A percentile compares a stretch with the other conserved stretches of the same genome.
Conservation (phyloP, 169 alveolate species). For the Eimeria falciformis region DNA sequence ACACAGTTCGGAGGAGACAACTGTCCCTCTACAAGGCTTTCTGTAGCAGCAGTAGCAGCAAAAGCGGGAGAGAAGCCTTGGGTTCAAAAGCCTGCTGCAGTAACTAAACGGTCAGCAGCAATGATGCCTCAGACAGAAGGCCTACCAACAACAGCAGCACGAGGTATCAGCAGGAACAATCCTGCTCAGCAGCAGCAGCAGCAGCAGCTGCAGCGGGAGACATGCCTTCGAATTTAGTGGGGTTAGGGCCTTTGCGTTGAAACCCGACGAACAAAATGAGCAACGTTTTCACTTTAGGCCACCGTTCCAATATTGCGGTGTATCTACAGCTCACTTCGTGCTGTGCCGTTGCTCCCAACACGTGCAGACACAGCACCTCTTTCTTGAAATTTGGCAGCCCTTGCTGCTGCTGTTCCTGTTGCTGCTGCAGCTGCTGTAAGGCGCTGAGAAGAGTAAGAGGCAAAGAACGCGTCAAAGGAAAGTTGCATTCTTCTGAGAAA, state of each 20-base stretch:
- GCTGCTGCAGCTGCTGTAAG: conserved; percentile 55
- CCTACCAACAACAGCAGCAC: neutral
- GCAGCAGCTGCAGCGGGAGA: neutral
- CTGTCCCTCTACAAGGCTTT: conserved; percentile 43
- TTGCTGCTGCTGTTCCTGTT: conserved; percentile 34
- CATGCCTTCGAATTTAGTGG: conserved; percentile 3
- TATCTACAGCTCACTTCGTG: conserved; percentile 53
- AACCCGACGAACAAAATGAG: conserved; percentile 41
- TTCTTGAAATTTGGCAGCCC: conserved; percentile 13
- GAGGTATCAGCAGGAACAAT: neutral
- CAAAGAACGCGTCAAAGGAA: conserved; percentile 57
- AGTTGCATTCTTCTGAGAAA: conserved; percentile 73
- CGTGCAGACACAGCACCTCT: conserved; percentile 34
- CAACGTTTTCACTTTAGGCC: conserved; percentile 51
- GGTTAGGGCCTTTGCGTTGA: neutral
- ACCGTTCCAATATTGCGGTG: conserved; percentile 44
- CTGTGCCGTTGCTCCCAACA: conserved; percentile 33
- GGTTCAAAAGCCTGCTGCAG: neutral
- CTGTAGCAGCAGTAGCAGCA: conserved; percentile 29
- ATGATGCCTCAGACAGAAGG: neutral
- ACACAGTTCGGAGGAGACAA: conserved; percentile 42
- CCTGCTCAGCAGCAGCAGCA: neutral
- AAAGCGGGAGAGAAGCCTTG: no score
- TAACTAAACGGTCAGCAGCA: neutral
- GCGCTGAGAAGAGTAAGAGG: conserved; percentile 64